These are phyloP conservation scores for Pseudogymnoascus sp. DNA, from an alignment of 2,329 filamentous ascomycete genomes.

Conservation along the genomic window DNA sequence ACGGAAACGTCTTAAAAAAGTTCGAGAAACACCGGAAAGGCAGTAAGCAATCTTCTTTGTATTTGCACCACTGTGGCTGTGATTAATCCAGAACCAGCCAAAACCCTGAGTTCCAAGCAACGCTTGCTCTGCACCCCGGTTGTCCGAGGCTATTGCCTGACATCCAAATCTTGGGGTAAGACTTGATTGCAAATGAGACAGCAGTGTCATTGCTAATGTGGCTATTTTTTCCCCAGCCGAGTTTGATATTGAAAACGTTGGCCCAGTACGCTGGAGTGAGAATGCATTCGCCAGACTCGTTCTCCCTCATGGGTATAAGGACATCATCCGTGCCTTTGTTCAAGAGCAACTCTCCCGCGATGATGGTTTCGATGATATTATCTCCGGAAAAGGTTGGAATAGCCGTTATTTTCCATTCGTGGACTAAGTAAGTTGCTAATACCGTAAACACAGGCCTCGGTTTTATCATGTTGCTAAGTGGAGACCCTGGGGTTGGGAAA, in stretches of 20 bases:
- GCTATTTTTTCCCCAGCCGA: conserved; percentile 15
- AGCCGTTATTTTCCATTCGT: background rate
- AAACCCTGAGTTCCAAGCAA: conserved; percentile 11
- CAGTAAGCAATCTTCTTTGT: conserved; percentile 9
- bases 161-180: conserved; percentile 28
- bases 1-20: conserved; percentile 12
- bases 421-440: background rate
- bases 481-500: conserved; percentile 53
- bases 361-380: conserved; percentile 42
- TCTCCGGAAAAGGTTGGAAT: conserved; percentile 42
- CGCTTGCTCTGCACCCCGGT: conserved; percentile 24
- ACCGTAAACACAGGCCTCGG: conserved; percentile 11
- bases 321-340: conserved; percentile 43
- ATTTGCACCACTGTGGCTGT: background rate
- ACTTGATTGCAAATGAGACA: background rate
- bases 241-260: conserved; percentile 40
- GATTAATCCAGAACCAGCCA: conserved; percentile 5
- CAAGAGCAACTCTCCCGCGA: conserved; percentile 38
- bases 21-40: conserved; percentile 1
- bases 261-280: conserved; percentile 40
- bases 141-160: conserved; percentile 27
- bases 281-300: conserved; percentile 43
- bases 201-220: conserved; percentile 2
- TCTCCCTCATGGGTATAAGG: conserved; percentile 41
- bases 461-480: conserved; percentile 33